Evolutionary conservation across 2,329 filamentous ascomycete species (phyloP).

Genomic region (Xylaria sp.): DNA sequence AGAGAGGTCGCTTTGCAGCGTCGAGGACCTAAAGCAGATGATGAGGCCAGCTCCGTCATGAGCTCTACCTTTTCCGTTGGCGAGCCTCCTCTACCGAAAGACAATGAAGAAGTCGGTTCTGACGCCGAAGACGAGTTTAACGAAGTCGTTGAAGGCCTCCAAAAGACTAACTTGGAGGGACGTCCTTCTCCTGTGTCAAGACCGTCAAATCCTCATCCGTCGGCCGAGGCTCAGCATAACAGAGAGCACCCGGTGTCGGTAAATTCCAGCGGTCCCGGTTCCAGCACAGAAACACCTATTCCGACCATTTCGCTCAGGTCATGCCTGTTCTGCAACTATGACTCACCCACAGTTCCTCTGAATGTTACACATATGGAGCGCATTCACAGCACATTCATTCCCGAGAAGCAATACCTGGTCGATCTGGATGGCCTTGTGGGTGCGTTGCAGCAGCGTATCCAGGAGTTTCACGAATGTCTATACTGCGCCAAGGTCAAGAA

Average conservation of each 20-base stretch:
- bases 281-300: conserved; percentile 46
- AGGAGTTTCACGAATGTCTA: conserved; percentile 80
- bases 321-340: conserved; percentile 92
- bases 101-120: conserved; percentile 57
- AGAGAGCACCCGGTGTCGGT: conserved; percentile 49
- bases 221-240: conserved; percentile 45
- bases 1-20: conserved; percentile 57
- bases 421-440: conserved; percentile 80
- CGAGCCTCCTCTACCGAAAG: conserved; percentile 63
- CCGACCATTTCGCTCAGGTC: conserved; percentile 50
- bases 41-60: conserved; percentile 74
- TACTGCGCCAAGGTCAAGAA: conserved; percentile 84
- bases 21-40: conserved; percentile 51
- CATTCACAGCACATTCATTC: conserved; percentile 93
- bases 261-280: conserved; percentile 44
- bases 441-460: conserved; percentile 79
- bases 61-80: conserved; percentile 92
- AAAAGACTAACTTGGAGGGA: conserved; percentile 57
- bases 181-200: conserved; percentile 55
- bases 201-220: conserved; percentile 54
- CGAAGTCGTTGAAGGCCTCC: conserved; percentile 75
- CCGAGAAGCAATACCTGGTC: conserved; percentile 81
- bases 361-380: conserved; percentile 90
- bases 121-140: conserved; percentile 76
- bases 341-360: conserved; percentile 73